Evolutionary conservation across 495 filamentous ascomycete species (phyloP), one percentile per base, ranked within the genome.

Genomic region (Penicillium canescens): DNA sequence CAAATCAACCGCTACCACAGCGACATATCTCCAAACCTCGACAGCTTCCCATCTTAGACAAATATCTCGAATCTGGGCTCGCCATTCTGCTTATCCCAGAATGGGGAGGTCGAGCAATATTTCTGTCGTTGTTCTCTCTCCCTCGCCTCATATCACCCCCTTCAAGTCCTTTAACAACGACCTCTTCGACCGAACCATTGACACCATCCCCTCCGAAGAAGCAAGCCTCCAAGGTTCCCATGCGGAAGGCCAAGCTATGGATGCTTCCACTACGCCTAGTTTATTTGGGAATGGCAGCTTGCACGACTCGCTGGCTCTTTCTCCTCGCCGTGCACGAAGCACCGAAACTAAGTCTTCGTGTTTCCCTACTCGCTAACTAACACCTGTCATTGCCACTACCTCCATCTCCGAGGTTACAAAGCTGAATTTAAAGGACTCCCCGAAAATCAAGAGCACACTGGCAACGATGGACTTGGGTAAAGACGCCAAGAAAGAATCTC

Each of bases 141-240:
- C 64, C 0, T 35, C 55, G 9, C 28, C 60, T 46, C 54, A 69
- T 13, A 34, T 53, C 14, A 34, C 55, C 14, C 50, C 52, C 8
- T 66, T 64, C 48, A 46, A 63, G 23, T 46, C 50, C 1, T 63
- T 67, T 37, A 42, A 59, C 24, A 55, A 60, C 14, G 41, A 57
- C 1, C 42, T 56, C 6, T 44, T 59, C 16, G 50, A 53, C 2
- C 53, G 43, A 10, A 58, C 56, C 1, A 14, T 66, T 7, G 58
- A 73, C 9, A 11, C 48, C 16, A 73, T 71, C 14, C 48, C 71
- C 10, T 55, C 57, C 3, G 63, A 70, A 20, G 58, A 68, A 31
- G 47, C 53, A 5, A 64, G 42, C 34, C 50, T 65, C n/a, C 60
- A 69, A 51, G 50, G 46, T 36, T 57, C 52, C 6, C 46, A 50